phyloP scores from a whole-genome alignment of 805 yeast genomes.

The Kregervanrija fluxuum region DNA sequence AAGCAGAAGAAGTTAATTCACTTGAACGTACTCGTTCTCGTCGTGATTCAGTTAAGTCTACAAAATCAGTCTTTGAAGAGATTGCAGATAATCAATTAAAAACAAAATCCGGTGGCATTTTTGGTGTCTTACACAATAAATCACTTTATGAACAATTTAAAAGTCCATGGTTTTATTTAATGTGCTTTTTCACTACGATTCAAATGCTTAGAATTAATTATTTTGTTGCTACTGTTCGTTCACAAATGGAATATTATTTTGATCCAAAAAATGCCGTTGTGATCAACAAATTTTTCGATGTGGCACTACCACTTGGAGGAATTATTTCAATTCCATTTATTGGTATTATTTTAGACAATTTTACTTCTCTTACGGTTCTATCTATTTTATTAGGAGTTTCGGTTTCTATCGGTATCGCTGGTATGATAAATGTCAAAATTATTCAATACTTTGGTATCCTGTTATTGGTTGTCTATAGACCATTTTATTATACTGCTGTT shows the following conservation, averaged over 20 bases:
- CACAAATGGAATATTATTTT: constrained; percentile 74
- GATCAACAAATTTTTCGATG: constrained; percentile 72
- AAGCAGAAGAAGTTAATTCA: constrained; percentile 11
- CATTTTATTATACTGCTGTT: constrained; percentile 87
- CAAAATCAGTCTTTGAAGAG: constrained; percentile 57
- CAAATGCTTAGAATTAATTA: constrained; percentile 91
- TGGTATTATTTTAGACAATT: constrained; percentile 71
- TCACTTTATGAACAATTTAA: constrained; percentile 31
- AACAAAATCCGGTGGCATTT: constrained; percentile 55
- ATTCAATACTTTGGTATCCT: constrained; percentile 65
- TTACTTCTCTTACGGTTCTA: constrained; percentile 54
- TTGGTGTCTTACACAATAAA: constrained; percentile 71
- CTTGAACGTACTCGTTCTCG: constrained; percentile 21
- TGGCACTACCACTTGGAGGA: constrained; percentile 87
- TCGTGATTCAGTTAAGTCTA: constrained; percentile 30
- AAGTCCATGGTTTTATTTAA: constrained; percentile 70
- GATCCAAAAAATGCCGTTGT: constrained; percentile 43
- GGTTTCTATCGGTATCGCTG: constrained; percentile 60
- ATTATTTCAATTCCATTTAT: constrained; percentile 79
- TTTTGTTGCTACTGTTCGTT: constrained; percentile 80
- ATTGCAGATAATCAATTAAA: constrained; percentile 52
- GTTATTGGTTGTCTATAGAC: constrained; percentile 74
- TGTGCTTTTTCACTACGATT: constrained; percentile 72
- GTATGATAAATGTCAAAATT: constrained; percentile 42
- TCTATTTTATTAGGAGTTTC: constrained; percentile 48